phyloP scores from a whole-genome alignment of 2,329 filamentous ascomycete species.

The Cladosporium phlei region DNA sequence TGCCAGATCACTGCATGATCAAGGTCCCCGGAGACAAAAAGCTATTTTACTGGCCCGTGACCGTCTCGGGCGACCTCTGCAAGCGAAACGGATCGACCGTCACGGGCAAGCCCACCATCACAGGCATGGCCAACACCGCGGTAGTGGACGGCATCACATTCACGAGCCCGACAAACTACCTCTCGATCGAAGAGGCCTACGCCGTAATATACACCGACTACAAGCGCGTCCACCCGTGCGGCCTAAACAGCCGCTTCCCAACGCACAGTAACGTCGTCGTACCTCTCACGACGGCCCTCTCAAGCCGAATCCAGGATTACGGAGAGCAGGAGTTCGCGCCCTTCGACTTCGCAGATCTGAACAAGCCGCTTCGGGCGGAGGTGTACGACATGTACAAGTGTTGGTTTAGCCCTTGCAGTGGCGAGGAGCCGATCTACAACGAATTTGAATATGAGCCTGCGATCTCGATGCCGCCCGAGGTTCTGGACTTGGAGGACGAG shows the following conservation, averaged over 20 bases:
- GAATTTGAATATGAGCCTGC: no score
- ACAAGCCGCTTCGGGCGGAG: neutral
- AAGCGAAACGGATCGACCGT: slow-evolving; percentile 9
- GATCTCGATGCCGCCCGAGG: no score
- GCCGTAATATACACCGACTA: neutral
- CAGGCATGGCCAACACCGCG: slow-evolving; percentile 2
- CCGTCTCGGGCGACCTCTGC: slow-evolving; percentile 9
- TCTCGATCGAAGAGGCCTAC: neutral
- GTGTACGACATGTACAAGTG: slow-evolving; percentile 5
- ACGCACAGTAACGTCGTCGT: neutral
- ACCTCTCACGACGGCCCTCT: slow-evolving; percentile 2
- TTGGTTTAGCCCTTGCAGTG: neutral
- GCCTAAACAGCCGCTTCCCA: no score
- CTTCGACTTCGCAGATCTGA: slow-evolving; percentile 9
- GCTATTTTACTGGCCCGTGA: slow-evolving; percentile 12
- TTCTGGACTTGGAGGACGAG: no score
- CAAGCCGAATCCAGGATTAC: slow-evolving; percentile 5
- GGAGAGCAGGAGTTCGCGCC: neutral
- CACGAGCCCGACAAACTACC: slow-evolving; percentile 8
- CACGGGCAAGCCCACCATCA: slow-evolving; percentile 2
- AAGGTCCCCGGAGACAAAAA: neutral
- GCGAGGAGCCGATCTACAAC: no score
- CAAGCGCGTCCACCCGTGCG: no score
- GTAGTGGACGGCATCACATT: slow-evolving; percentile 8
- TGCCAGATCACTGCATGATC: slow-evolving; percentile 6